Base-by-base conservation (phyloP, 805 yeast species). In the Grigorovia transvaalensis region DNA sequence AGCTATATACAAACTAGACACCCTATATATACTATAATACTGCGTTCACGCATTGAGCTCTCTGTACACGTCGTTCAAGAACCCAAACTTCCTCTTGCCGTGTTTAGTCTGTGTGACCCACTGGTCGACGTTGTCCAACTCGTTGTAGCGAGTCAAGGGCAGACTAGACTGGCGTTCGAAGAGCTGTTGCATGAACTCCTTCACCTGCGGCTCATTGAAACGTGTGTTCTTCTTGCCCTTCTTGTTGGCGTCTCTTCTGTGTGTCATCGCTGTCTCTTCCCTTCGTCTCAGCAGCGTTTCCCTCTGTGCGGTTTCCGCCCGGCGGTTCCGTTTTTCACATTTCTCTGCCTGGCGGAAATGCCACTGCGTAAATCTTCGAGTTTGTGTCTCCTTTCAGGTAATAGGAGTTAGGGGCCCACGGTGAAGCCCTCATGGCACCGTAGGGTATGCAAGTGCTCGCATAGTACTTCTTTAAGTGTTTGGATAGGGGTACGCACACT, bases 81-180 rank as follows among this genome's bases (percentile, higher is more conserved):
- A 58, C 8, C 60, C 62, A 50, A 60, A 65, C 49, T 65, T 65
- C 52, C 62, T 65, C 49, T 62, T 59, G 47, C 57, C 63, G 49
- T 60, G 63, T 51, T 62, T 65, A 46, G 59, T 57, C 49, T 59
- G 42, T 38, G 42, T 38, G 18, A n/a, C n/a, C 42, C 42, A 38
- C 17, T 38, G 42, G 15, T 38, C 42, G 9, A 15, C 2, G 17
- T 38, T 15, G n/a, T 38, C 42, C n/a, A 38, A 3, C 17, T 38
- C 42, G 8, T 15, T 38, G 17, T 38, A 38, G 9, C 15, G 12
- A 8, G 42, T 38, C 17, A 38, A 13, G 20, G 29, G 45, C 15
- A 43, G 2, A 11, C 17, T 15, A 13, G 42, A 15, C 15, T 12
- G 17, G 8, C 9, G 9, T 8, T 49, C 41, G 23, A 59, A 63